These are phyloP conservation scores for Euryodendron excelsum DNA, from an alignment of 148 eudicot genomes.

Conservation along the genomic window DNA sequence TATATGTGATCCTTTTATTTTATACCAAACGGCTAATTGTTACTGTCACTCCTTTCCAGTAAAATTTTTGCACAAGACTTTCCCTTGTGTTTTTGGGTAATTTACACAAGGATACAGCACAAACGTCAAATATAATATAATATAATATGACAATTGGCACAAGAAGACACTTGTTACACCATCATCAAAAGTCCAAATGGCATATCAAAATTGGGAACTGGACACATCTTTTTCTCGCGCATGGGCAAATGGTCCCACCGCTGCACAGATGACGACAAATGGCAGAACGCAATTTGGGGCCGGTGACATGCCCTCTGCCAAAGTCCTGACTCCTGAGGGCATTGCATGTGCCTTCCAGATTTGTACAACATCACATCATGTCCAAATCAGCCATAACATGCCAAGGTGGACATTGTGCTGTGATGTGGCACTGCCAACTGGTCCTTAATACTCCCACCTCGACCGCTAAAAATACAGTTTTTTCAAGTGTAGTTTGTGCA, in stretches of 20 bases:
- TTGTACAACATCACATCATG: neutral
- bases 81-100: no score
- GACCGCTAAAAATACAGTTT: no score
- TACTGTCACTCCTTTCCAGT: no score
- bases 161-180: neutral
- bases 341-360: neutral
- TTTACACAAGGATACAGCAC: no score
- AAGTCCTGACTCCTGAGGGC: neutral
- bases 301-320: no score
- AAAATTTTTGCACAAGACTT: no score
- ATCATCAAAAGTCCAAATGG: neutral
- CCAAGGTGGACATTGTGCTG: neutral
- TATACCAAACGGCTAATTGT: no score
- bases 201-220: neutral
- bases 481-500: no score
- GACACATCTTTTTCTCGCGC: neutral
- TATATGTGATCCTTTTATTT: no score
- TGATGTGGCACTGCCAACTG: slow-evolving; percentile 8
- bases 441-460: no score
- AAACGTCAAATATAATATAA: neutral
- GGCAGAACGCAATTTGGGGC: neutral
- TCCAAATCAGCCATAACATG: neutral
- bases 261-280: neutral
- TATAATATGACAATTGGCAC: neutral
- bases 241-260: neutral